Base-by-base conservation (phyloP, 495 filamentous ascomycete species). In the Xylaria palmicola region DNA sequence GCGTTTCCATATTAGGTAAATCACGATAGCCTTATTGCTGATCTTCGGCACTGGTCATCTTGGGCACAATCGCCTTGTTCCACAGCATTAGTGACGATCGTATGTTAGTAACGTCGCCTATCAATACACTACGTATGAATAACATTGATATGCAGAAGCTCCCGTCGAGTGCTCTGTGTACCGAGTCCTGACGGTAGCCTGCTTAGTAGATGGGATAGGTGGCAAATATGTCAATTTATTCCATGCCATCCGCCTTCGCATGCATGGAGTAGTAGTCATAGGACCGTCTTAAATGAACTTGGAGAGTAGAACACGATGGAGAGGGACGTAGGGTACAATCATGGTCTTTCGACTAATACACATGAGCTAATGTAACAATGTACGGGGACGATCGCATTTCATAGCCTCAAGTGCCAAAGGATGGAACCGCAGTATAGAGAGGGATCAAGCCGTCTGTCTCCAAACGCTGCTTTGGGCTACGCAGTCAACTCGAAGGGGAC, bases 241-340 rank as follows among this genome's bases (percentile, higher is more conserved):
- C 56, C 43, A 59, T 30, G 47, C 3, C 48, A 49, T 47, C 27
- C 45, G 8, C 27, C 37, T 34, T 43, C 24, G 27, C 56, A 50
- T 59, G 57, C 59, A 61, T 61, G 41, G 20, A 55, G 24, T 13
- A 39, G 50, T n/a, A 48, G 59, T 61, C 59, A 61, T 55, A 55
- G 59, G 59, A 55, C 32, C 37, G 24, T 22, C 41, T 32, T 17
- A 10, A 20, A 50, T 19, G 22, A 29, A 12, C 9, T 27, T 10
- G 19, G 9, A 32, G 9, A 32, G 8, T 26, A 13, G 29, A 27
- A 53, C 37, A 36, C 44, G 17, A 17, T 19, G 27, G 40, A 41
- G 22, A 22, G 27, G 8, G 37, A 43, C 27, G 4, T 53, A 53
- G 10, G 9, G 34, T 41, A 27, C 19, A 32, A n/a, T 19, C 3